Conservation (phyloP, 2,329 filamentous ascomycete genomes). For the Pyricularia sp. region DNA sequence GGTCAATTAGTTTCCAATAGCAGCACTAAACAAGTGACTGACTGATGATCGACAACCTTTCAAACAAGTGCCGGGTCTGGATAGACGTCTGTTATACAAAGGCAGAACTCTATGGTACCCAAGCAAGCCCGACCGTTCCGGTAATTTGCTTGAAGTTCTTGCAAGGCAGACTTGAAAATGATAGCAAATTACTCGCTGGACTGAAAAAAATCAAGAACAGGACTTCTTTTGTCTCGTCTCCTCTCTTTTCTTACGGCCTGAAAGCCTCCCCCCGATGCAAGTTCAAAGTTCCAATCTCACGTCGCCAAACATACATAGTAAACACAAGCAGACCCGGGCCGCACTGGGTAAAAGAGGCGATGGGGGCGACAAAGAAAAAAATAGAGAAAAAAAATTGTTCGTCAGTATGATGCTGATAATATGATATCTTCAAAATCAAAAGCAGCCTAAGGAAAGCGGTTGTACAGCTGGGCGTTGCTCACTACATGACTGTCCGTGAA, state of each 20-base stretch:
- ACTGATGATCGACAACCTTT: too few relatives aligned
- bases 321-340: neutral
- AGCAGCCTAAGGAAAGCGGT: too few relatives aligned
- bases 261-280: neutral
- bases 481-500: neutral
- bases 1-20: neutral
- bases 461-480: neutral
- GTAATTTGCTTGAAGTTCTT: neutral
- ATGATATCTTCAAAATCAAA: neutral
- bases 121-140: neutral
- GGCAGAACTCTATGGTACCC: neutral
- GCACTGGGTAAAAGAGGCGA: neutral
- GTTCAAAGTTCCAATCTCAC: neutral
- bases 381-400: neutral
- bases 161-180: neutral
- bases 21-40: neutral
- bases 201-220: neutral
- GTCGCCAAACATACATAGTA: neutral
- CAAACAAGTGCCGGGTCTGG: neutral
- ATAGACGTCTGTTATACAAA: neutral
- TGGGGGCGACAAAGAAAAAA: neutral
- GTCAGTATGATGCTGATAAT: neutral
- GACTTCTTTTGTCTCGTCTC: neutral
- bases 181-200: neutral
- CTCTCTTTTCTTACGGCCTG: neutral